These are phyloP conservation scores for Striga asiatica DNA, from an alignment of 257 asterid species.

Conservation along the genomic window DNA sequence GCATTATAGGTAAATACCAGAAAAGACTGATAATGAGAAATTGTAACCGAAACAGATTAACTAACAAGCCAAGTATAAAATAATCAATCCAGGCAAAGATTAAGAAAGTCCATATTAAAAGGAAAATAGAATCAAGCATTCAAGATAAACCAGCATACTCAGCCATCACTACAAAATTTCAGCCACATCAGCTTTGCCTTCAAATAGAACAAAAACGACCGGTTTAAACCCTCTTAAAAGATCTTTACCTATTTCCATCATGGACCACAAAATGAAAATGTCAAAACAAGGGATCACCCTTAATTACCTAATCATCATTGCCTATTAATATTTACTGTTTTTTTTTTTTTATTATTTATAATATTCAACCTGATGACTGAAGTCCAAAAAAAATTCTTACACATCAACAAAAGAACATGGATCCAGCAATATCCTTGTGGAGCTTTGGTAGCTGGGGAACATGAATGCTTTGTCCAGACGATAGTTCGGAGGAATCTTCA, in stretches of 20 bases:
- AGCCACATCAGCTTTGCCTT: conserved; percentile 6
- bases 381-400: neutral
- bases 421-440: conserved; percentile 53
- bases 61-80: too few relatives aligned
- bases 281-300: too few relatives aligned
- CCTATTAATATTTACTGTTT: conserved; percentile 20
- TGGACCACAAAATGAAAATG: too few relatives aligned
- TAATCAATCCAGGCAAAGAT: too few relatives aligned
- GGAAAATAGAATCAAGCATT: too few relatives aligned
- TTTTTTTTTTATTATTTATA: neutral
- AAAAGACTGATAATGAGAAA: too few relatives aligned
- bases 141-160: too few relatives aligned
- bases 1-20: too few relatives aligned
- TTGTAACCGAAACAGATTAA: too few relatives aligned
- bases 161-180: too few relatives aligned
- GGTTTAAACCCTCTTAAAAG: neutral
- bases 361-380: neutral
- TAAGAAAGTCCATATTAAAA: too few relatives aligned
- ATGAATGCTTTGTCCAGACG: conserved; percentile 28
- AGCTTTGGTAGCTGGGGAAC: conserved; percentile 76
- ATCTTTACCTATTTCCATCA: conserved; percentile 12
- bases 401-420: conserved; percentile 89
- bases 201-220: neutral
- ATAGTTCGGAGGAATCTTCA: conserved; percentile 56
- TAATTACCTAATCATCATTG: neutral